Conservation (phyloP, 2,329 filamentous ascomycete genomes). For the Neopestalotiopsis sp. region DNA sequence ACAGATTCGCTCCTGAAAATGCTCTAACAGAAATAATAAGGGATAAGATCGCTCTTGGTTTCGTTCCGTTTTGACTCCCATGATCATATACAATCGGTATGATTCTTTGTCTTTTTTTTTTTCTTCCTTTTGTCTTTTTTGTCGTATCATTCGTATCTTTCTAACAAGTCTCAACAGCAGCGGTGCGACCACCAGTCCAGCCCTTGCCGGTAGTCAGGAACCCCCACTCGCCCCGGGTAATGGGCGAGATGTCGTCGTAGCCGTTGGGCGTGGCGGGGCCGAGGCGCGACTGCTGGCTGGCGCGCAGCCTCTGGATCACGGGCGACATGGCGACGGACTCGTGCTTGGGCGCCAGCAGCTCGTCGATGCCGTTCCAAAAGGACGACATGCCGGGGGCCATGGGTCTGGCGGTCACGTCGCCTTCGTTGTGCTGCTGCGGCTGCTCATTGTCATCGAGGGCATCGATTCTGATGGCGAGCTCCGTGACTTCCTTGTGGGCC, state of each 20-base stretch:
- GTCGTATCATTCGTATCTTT: neutral
- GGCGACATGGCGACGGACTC: slow-evolving; percentile 17
- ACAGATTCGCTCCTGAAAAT: slow-evolving; percentile 5
- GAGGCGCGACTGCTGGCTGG: slow-evolving; percentile 31
- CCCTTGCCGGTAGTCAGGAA: slow-evolving; percentile 59
- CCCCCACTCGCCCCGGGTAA: slow-evolving; percentile 67
- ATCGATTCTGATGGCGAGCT: slow-evolving; percentile 29
- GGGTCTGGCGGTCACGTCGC: slow-evolving; percentile 41
- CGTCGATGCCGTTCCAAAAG: slow-evolving; percentile 43
- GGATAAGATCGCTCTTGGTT: slow-evolving; percentile 15
- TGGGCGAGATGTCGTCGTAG: slow-evolving; percentile 66
- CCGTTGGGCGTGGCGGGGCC: slow-evolving; percentile 63
- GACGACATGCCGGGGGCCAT: slow-evolving; percentile 21
- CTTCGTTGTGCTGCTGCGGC: slow-evolving; percentile 10
- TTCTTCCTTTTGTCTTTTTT: neutral
- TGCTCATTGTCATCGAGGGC: slow-evolving; percentile 30
- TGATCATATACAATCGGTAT: neutral
- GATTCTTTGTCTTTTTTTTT: neutral
- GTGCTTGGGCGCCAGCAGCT: slow-evolving; percentile 38
- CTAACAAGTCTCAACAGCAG: slow-evolving; percentile 57
- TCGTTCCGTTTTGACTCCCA: neutral
- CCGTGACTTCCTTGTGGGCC: slow-evolving; percentile 12
- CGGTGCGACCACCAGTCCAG: slow-evolving; percentile 49
- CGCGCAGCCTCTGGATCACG: slow-evolving; percentile 18
- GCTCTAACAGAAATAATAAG: slow-evolving; percentile 3